Base-by-base conservation (phyloP, 2,329 filamentous ascomycete genomes). In the Colletotrichum sp. region DNA sequence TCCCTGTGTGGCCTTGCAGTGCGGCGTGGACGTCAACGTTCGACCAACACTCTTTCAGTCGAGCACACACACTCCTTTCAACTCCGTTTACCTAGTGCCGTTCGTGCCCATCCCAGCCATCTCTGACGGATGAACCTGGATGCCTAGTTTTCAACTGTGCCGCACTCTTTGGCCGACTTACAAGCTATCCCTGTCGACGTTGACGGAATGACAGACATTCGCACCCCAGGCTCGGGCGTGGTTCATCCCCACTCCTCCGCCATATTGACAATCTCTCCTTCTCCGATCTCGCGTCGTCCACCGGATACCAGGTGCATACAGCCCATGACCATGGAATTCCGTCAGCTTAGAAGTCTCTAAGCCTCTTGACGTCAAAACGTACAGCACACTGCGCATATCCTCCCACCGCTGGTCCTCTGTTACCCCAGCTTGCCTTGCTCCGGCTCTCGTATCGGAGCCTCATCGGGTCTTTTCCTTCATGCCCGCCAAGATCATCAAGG, bases 311-410 rank as follows among this genome's bases (percentile, higher is more conserved):
- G 61, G 0, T 16, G n/a, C 32, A 28, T 63, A 26, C 24, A 24
- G n/a, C 34, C 16, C 61, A 21, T 16, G n/a, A 43, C 32, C 21
- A 24, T 26, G 21, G 21, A 30, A 34, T 18, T 34, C 69, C 63
- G 69, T 73, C 73, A 73, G 69, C 69, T 75, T 75, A 65, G 68
- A 73, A 32, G n/a, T 30, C 34, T 64, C 63, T 38, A 73, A 69
- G 69, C 69, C 67, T 59, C 48, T 73, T 75, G 73, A 73, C 69
- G 73, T 73, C 73, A 73, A 75, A 75, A 64, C 58, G 43, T 61
- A 38, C 56, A 48, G 24, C 32, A 34, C 34, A 28, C 18, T 18
- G 48, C 34, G 24, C 28, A 71, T 48, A 61, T 32, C 38, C 62
- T 34, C 32, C 58, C 69, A 59, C 63, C 63, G 69, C 28, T 48